phyloP scores from a whole-genome alignment of 176 grass and related monocot genomes.

The Lolium rigidum region DNA sequence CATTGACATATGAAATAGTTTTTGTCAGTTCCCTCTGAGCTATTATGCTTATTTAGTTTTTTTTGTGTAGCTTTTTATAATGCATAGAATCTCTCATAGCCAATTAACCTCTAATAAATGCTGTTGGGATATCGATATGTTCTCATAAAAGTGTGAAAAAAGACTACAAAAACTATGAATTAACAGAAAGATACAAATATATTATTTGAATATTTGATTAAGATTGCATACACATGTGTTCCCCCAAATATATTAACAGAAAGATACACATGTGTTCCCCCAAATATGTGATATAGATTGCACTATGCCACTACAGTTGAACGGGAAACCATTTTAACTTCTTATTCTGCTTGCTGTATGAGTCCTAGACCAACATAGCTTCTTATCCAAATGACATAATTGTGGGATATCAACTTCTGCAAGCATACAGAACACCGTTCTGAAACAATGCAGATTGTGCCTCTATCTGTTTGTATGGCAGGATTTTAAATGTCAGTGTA shows the following conservation, averaged over 20 bases:
- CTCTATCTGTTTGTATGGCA: neutral
- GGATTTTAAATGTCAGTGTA: neutral
- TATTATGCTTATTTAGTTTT: constrained; percentile 6
- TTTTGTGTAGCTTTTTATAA: constrained; percentile 14
- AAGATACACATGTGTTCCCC: neutral
- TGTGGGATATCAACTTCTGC: neutral
- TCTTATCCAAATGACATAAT: neutral
- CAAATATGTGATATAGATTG: neutral
- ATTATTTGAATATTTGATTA: neutral
- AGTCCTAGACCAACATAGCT: neutral
- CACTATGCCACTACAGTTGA: constrained; percentile 26
- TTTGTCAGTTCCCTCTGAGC: neutral
- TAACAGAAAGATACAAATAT: neutral
- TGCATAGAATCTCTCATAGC: neutral
- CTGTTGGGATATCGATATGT: neutral
- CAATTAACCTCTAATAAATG: neutral
- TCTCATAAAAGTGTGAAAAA: neutral
- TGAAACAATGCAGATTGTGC: neutral
- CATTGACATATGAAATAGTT: neutral
- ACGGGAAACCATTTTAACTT: neutral
- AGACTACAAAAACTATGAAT: constrained; percentile 2
- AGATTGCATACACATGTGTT: neutral
- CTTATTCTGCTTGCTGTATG: neutral
- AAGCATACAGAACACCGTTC: neutral
- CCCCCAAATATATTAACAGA: neutral